Evolutionary conservation across 1,139 yeast species (phyloP).

Genomic region (Taphrina communis): DNA sequence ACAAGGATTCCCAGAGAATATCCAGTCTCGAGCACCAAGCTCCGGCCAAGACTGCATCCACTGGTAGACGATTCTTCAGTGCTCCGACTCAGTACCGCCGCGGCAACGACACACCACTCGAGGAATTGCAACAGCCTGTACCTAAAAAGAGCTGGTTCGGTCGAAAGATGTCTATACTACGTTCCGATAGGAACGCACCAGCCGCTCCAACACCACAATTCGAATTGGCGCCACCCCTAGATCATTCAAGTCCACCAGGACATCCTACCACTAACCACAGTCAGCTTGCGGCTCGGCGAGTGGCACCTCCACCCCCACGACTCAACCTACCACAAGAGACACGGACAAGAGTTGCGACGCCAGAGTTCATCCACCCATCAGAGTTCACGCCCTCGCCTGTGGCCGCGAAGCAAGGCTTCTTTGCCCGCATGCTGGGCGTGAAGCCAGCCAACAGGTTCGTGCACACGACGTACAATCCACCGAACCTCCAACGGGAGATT

Average conservation of each 20-base stretch:
- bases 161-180: slow-evolving; percentile 19
- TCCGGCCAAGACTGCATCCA: slow-evolving; percentile 11
- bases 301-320: slow-evolving; percentile 35
- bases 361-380: slow-evolving; percentile 25
- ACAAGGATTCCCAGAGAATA: slow-evolving; percentile 22
- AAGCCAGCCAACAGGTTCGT: slow-evolving; percentile 41
- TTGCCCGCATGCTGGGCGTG: slow-evolving; percentile 43
- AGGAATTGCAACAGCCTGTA: background rate
- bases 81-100: slow-evolving; percentile 32
- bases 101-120: background rate
- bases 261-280: slow-evolving; percentile 1
- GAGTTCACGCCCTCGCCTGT: slow-evolving; percentile 24
- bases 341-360: background rate
- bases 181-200: slow-evolving; percentile 26
- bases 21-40: slow-evolving; percentile 20
- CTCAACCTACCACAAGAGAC: background rate
- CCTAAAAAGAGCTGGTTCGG: slow-evolving; percentile 27
- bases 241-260: slow-evolving; percentile 37
- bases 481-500: slow-evolving; percentile 39
- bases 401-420: slow-evolving; percentile 35
- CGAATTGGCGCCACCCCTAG: slow-evolving; percentile 1
- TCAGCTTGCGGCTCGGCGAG: slow-evolving; percentile 32
- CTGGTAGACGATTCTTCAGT: slow-evolving; percentile 31
- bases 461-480: slow-evolving; percentile 38
- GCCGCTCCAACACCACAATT: slow-evolving; percentile 10